A percentile compares a stretch with the other conserved stretches of the same genome.
Conservation (phyloP, 257 asterid genomes). For the Capsicum rhomboideum region DNA sequence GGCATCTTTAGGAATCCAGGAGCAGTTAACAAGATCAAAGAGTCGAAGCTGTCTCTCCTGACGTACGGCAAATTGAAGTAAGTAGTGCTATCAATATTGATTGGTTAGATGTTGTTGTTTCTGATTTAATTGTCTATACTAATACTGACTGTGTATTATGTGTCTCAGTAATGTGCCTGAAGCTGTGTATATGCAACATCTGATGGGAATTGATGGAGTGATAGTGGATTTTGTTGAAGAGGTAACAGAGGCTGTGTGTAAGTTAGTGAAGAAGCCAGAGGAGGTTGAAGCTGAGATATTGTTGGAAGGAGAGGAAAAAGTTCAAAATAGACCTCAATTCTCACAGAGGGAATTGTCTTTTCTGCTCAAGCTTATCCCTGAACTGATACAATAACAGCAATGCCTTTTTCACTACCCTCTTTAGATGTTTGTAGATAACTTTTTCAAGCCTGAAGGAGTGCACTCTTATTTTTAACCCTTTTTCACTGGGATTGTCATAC, state of each 20-base stretch:
- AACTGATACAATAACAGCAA: constrained; percentile 37
- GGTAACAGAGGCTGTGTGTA: constrained; percentile 51
- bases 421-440: neutral
- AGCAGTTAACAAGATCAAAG: constrained; percentile 70
- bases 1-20: constrained; percentile 72
- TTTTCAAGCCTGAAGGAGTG: neutral
- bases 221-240: constrained; percentile 77
- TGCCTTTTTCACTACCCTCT: neutral
- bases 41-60: constrained; percentile 52
- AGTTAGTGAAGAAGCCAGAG: constrained; percentile 33
- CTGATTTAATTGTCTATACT: neutral
- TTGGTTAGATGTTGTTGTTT: neutral
- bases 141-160: neutral
- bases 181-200: constrained; percentile 79
- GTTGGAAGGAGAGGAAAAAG: constrained; percentile 24
- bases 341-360: constrained; percentile 75
- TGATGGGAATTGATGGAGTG: constrained; percentile 94
- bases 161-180: constrained; percentile 59
- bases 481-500: neutral
- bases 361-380: constrained; percentile 81
- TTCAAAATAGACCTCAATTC: constrained; percentile 47
- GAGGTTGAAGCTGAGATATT: constrained; percentile 9
- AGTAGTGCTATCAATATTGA: constrained; percentile 6
- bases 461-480: neutral
- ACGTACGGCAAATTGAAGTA: constrained; percentile 88